Evolutionary conservation across 768 basidiomycete genomes (phyloP), one percentile per base, ranked within the genome.

Genomic region (Termitomyces heimii): DNA sequence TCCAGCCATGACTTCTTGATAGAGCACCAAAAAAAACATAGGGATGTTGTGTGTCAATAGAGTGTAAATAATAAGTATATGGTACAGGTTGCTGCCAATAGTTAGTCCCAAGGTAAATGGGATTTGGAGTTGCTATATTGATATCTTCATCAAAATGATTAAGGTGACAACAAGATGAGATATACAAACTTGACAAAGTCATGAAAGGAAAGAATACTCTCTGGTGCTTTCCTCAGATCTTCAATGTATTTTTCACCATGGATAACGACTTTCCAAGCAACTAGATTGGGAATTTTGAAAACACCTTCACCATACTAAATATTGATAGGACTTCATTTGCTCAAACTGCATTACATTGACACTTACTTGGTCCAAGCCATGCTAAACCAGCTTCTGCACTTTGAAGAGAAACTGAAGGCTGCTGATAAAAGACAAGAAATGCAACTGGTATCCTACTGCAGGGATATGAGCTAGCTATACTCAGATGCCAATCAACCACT

Each of bases 191-290:
- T 1, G 20, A 51, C 34, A 7, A 35, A n/a, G 13, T 37, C 49
- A 10, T 51, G 49, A 35, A 51, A 51, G 18, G 49, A 51, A 20
- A 51, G 49, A 20, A 37, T 7, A 9, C 16, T 37, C 32, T 51
- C 34, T 2, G 49, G 49, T 22, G 49, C 49, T 37, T 37, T 51
- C 24, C 49, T 51, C 18, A 31, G 3, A 20, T 47, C 46, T 18
- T 79, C 71, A 32, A 79, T 61, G 14, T 70, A 65, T 48, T 68
- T 61, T 0, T 63, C 64, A 13, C 63, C 65, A 16, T 65, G 62
- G 5, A 77, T 60, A 16, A 83, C 57, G 42, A 79, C 72, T 0
- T 62, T 54, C 81, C 81, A 82, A 28, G 34, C 53, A 5, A 18
- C 39, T 12, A 60, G 22, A n/a, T 51, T n/a, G n/a, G 28, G 29